A percentile compares a stretch with the other conserved stretches of the same genome.
Evolutionary conservation across 176 grass and related monocot genomes (phyloP).

Genomic region (barley (Hordeum vulgare)): MorexV3_pseudomolecules_assembly NC_058522.1:93390161-93390660

Average conservation of each 20-base stretch:
- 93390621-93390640: conserved; percentile 63
- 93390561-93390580: conserved; percentile 75
- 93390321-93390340: conserved; percentile 81
- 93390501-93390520: conserved; percentile 69
- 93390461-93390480: conserved; percentile 78
- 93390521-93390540: conserved; percentile 66
- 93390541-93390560: conserved; percentile 59
- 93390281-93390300: conserved; percentile 79
- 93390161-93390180: conserved; percentile 68
- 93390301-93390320: conserved; percentile 85
- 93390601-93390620: conserved; percentile 62
- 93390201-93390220: conserved; percentile 79
- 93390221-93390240: conserved; percentile 67
- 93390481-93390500: conserved; percentile 80
- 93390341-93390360: conserved; percentile 72
- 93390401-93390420: conserved; percentile 58
- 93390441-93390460: conserved; percentile 67
- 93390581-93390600: conserved; percentile 77
- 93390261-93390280: conserved; percentile 61
- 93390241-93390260: conserved; percentile 80
- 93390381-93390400: conserved; percentile 56
- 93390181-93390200: conserved; percentile 82
- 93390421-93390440: conserved; percentile 79
- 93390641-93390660: conserved; percentile 75
- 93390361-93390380: conserved; percentile 69